phyloP scores from a whole-genome alignment of 2,329 filamentous ascomycete genomes.

The Fusarium anguioides region DNA sequence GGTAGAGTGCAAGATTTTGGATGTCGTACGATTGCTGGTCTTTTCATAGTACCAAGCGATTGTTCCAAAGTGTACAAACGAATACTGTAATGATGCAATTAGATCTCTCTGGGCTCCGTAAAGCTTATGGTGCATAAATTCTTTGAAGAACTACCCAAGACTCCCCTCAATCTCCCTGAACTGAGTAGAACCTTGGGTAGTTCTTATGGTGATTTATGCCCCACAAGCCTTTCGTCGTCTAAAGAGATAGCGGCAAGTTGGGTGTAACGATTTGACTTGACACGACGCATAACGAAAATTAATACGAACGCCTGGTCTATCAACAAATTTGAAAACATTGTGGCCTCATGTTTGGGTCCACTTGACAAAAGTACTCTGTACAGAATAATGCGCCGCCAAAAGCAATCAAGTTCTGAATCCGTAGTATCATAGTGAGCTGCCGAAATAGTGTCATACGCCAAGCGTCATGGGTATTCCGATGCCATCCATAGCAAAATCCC shows the following conservation, averaged over 20 bases:
- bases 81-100: constrained; percentile 17
- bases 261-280: constrained; percentile 37
- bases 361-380: constrained; percentile 1
- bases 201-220: no score
- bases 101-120: no score
- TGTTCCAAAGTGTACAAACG: constrained; percentile 21
- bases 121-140: no score
- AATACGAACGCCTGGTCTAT: constrained; percentile 41
- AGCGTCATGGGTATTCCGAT: constrained; percentile 43
- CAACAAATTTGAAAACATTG: constrained; percentile 1
- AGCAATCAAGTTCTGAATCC: constrained; percentile 11
- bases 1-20: background rate
- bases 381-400: background rate
- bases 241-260: constrained; percentile 25
- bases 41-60: background rate
- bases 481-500: constrained; percentile 24
- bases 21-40: background rate
- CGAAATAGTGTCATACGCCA: constrained; percentile 35
- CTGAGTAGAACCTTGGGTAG: no score
- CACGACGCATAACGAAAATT: constrained; percentile 40
- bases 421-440: constrained; percentile 22
- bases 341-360: background rate
- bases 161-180: no score
- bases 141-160: no score
- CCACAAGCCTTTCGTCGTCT: no score